Base-by-base conservation (phyloP, 768 basidiomycete species). In the Amanita thiersii region DNA sequence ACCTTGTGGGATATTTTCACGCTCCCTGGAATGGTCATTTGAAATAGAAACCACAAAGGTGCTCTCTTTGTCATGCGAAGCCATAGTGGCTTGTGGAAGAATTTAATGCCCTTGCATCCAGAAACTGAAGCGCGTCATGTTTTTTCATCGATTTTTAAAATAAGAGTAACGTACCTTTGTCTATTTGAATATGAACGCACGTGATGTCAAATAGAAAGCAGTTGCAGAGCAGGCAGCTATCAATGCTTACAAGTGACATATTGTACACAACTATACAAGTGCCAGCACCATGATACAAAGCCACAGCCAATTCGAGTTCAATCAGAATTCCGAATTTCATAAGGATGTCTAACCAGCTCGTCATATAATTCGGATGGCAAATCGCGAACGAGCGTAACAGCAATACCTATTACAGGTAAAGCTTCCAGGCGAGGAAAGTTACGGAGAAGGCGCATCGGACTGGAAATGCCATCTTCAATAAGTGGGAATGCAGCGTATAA, bases 341-440 rank as follows among this genome's bases (percentile, higher is more conserved):
- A 93, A 5, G 91, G 89, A 62, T 96, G 91, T 48, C 78, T 76
- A 43, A 89, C 88, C 18, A 94, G 76, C 58, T 89, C 87, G 35
- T 89, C 86, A 52, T 93, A 96, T 3, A 94, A 66, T 18, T 86
- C 86, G 28, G 82, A 52, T 1, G 90, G 91, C 8, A 98, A 71
- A 52, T 97, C 92, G 43, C 91, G 80, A 18, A 98, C 90, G 29
- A 97, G 79, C 0, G 90, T 91, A 11, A 97, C 89, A 1, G 92
- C 89, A 52, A 97, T 89, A 1, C 87, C 89, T 40, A 97, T 84
- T 36, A 97, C 84, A 24, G 84, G 80, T 11, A 81, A 59, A 1
- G 92, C 88, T 49, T 94, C 81, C 1, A 99, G 72, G 0, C 90
- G 86, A 3, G 96, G 96, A 58, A 98, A 94, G 0, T 85, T 94